A percentile compares a stretch with the other conserved stretches of the same genome.
Conservation (phyloP, 345 rosid genomes). For the Rhodamnia argentea region DNA sequence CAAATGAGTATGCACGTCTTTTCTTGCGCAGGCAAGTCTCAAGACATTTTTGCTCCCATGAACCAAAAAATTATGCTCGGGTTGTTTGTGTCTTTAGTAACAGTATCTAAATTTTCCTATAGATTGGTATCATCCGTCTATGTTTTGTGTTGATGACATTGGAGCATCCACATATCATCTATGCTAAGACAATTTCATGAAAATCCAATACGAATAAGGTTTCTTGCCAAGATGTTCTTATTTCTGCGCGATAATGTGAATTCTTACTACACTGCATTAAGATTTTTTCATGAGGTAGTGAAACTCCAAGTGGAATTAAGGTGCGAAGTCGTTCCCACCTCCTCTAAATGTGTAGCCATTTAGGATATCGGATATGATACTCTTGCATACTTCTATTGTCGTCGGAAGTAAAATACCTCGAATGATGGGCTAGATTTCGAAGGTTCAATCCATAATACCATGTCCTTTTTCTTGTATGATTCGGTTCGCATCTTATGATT, state of each 20-base stretch:
- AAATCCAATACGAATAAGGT: neutral
- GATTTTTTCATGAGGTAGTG: neutral
- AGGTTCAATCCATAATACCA: neutral
- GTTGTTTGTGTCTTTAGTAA: no score
- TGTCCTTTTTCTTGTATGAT: neutral
- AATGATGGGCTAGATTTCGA: fast-evolving
- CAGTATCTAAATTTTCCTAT: no score
- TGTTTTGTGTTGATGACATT: no score
- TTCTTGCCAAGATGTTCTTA: neutral
- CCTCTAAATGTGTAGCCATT: neutral
- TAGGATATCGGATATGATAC: no score
- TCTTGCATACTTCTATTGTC: neutral
- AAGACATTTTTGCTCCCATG: no score
- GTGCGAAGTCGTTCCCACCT: neutral
- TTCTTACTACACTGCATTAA: neutral
- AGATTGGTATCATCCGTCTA: no score
- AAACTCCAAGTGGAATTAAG: neutral
- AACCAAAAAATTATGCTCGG: no score
- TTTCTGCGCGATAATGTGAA: neutral
- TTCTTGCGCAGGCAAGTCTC: no score
- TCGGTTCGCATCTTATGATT: neutral
- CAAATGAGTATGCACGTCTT: no score
- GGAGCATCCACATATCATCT: no score
- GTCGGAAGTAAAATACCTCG: neutral
- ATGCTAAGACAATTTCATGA: neutral